Evolutionary conservation across 2,329 filamentous ascomycete species (phyloP), one percentile per base, ranked within the genome.

Genomic region (Penicillium corylophilum): DNA sequence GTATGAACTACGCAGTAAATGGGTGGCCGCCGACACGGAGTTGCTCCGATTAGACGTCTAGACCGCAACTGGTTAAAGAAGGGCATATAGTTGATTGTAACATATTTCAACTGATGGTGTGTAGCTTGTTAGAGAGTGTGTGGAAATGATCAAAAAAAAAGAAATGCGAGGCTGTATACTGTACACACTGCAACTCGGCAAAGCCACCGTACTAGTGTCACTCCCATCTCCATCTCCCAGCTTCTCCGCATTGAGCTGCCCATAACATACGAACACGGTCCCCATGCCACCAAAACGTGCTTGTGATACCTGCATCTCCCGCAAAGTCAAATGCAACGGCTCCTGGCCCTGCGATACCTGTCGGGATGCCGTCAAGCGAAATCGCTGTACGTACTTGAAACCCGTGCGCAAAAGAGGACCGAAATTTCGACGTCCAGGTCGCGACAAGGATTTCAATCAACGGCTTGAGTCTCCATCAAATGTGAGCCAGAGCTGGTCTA

Each of bases 301-400:
- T 38, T 68, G 65, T 41, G 66, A 69, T 54, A 51, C 44, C 23
- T 69, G 63, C 23, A 69, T 68, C 35, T 56, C 57, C 35, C 62
- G 66, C 29, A 68, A 69, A 56, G 59, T 69, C 12, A 66, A 64
- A 44, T 68, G 62, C 50, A 63, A 55, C 43, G 65, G 65, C 22
- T 50, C 62, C 31, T 64, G 52, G 58, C 65, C 65, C 20, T 69
- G 66, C 49, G 52, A 61, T 42, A 65, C 64, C 15, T 68, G 66
- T 40, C 53, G 54, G 13, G 41, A 55, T 24, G 55, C 59, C 8
- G 31, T 45, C 6, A 65, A 61, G 28, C 52, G 46, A 22, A 53
- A 63, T 15, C 44, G 42, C 12, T 67, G 66, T 48, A 64, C 66
- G 1, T 68, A 67, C 35, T 31, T 67, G 29, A 66, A 51, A 40